Evolutionary conservation across 106 monocot genomes (phyloP).

Genomic region (Platanthera zijinensis): DNA sequence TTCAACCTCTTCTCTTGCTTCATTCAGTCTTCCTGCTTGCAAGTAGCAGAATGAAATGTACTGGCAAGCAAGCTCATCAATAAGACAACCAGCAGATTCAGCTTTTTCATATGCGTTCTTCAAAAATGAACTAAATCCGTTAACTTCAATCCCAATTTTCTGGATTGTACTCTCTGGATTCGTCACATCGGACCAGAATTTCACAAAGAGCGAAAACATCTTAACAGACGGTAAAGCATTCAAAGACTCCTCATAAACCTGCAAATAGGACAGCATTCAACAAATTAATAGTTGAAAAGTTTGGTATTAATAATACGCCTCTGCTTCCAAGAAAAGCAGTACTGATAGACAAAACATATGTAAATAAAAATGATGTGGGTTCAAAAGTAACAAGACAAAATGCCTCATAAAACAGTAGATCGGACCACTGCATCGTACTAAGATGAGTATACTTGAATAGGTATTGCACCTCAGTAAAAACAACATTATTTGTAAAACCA

Average conservation of each 20-base stretch:
- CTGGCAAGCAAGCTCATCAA: constrained; percentile 50
- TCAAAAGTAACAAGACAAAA: not conserved
- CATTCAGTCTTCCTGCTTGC: constrained; percentile 38
- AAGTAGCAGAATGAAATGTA: constrained; percentile 37
- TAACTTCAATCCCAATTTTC: constrained; percentile 12
- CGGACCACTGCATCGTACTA: not conserved
- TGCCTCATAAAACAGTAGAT: not conserved
- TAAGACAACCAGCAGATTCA: constrained; percentile 34
- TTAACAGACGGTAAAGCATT: constrained; percentile 34
- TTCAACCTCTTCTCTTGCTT: constrained; percentile 41
- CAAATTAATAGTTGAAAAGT: not conserved
- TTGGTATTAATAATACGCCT: not conserved
- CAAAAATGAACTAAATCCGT: constrained; percentile 30
- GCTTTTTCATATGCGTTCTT: constrained; percentile 46
- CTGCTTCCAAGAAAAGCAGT: not conserved
- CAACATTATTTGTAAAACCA: not conserved
- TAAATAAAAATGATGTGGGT: not conserved
- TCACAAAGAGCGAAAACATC: constrained; percentile 59
- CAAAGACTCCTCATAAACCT: constrained; percentile 70
- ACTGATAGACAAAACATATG: not conserved
- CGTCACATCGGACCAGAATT: constrained; percentile 41
- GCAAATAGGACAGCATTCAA: constrained; percentile 7
- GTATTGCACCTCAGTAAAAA: not conserved
- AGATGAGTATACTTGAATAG: not conserved
- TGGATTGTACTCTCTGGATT: constrained; percentile 9